Percentiles rank a stretch among this genome's conserved stretches.
These are phyloP conservation scores for Amanita pseudoporphyria DNA, from an alignment of 768 basidiomycete genomes.

Conservation along the genomic window DNA sequence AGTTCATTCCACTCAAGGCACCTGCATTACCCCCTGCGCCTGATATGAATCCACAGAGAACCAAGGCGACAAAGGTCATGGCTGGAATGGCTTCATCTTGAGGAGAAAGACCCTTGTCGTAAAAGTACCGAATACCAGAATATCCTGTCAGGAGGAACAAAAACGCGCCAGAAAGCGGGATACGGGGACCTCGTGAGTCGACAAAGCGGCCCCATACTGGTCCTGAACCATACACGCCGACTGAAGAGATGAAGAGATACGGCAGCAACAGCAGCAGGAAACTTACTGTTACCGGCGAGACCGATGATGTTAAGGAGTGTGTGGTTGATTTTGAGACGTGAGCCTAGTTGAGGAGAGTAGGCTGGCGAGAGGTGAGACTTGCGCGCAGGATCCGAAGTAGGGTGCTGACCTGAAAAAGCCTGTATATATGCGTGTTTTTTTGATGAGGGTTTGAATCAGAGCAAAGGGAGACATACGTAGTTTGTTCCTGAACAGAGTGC, in stretches of 20 bases:
- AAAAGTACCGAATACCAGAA: constrained; percentile 49
- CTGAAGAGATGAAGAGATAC: too few relatives aligned
- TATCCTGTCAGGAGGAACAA: constrained; percentile 63
- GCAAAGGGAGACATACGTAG: constrained; percentile 43
- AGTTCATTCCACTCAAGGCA: constrained; percentile 60
- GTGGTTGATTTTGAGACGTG: constrained; percentile 64
- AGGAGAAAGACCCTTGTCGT: constrained; percentile 38
- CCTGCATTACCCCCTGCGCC: constrained; percentile 75
- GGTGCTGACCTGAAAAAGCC: too few relatives aligned
- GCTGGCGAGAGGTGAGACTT: constrained; percentile 28
- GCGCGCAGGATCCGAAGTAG: neutral
- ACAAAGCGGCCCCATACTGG: constrained; percentile 76
- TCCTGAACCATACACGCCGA: constrained; percentile 70
- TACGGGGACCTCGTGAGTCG: constrained; percentile 63
- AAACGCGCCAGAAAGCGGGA: constrained; percentile 51
- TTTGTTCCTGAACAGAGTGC: constrained; percentile 62
- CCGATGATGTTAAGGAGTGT: constrained; percentile 79
- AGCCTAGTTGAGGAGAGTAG: constrained; percentile 80
- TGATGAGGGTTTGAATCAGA: neutral
- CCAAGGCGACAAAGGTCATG: constrained; percentile 39
- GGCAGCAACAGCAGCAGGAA: too few relatives aligned
- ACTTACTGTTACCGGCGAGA: constrained; percentile 66
- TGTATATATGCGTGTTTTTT: neutral
- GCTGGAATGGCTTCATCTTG: constrained; percentile 26
- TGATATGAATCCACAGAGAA: constrained; percentile 58